phyloP scores from a whole-genome alignment of 192 early-diverging fungal genomes.

The Coemansia sp. region DNA sequence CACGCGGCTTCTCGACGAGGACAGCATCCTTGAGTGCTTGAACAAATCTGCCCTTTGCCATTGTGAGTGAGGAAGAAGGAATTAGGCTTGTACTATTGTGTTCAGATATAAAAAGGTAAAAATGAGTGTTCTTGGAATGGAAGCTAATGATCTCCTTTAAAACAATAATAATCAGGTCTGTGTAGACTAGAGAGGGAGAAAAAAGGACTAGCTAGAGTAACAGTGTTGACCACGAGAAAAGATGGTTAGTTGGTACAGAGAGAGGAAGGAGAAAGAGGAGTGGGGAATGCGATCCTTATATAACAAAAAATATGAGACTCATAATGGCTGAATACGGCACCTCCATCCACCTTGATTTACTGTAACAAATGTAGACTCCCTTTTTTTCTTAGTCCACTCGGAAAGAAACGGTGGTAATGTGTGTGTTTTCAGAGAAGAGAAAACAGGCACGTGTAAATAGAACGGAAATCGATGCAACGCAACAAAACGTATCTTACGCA shows the following conservation, averaged over 20 bases:
- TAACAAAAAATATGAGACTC: neutral
- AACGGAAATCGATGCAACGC: neutral
- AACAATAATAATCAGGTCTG: too few species aligned
- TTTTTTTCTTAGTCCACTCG: neutral
- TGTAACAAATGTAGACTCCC: neutral
- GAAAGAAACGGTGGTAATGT: neutral
- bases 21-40: conserved; percentile 42
- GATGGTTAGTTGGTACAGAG: neutral
- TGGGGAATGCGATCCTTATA: neutral
- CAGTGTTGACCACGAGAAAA: neutral
- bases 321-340: neutral
- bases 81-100: too few species aligned
- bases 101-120: too few species aligned
- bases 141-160: too few species aligned
- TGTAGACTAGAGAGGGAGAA: neutral
- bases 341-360: neutral
- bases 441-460: neutral
- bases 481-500: neutral
- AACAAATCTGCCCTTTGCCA: conserved; percentile 38
- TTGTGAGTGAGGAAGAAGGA: neutral
- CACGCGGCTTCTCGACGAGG: conserved; percentile 41
- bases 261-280: neutral
- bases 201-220: neutral
- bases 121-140: too few species aligned
- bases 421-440: neutral